Base-by-base conservation (phyloP, 352 stramenopile species). In the Phytopythium mirpurense region DNA sequence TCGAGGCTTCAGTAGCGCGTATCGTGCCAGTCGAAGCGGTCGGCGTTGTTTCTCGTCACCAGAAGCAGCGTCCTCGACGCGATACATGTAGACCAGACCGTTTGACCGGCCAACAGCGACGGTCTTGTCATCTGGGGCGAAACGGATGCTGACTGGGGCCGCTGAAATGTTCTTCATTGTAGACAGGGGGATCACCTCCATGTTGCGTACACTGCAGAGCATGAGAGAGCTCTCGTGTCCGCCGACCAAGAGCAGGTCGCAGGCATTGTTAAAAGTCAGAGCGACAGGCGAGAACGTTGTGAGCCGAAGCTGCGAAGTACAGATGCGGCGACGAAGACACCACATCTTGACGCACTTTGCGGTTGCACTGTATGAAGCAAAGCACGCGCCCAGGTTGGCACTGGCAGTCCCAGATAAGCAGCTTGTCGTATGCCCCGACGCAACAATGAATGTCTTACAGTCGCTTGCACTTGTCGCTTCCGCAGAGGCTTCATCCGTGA, bases 51-150 rank as follows among this genome's bases (percentile, higher is more conserved):
- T 14, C 19, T 52, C 23, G 5, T n/a, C 7, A 11, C 21, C 44
- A 31, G 24, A 31, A 0, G 41, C 60, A 23, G 29, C 51, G 34
- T 59, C 57, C 4, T 87, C 68, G 14, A 93, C 42, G 34, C 44
- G 70, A 57, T 93, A 93, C 2, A 93, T 45, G 56, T 90, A 93
- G 26, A 90, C 67, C 12, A 90, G 53, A 1, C 80, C 80, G 31
- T 90, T 90, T 1, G 65, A 65, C 19, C 83, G 72, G 1, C 72
- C 62, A 10, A 81, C 80, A 0, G 74, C 79, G 5, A 93, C 53
- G 18, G 79, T 57, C 37, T 63, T 66, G 15, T 63, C 62, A 16
- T 54, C 68, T 27, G 72, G 73, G 19, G 73, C 56, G 42, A 88
- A 93, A 0, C 68, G 76, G 55, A 89, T 51, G 9, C 56, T 63